Evolutionary conservation across 169 alveolate species (phyloP).

Genomic region (Eimeria sp.): DNA sequence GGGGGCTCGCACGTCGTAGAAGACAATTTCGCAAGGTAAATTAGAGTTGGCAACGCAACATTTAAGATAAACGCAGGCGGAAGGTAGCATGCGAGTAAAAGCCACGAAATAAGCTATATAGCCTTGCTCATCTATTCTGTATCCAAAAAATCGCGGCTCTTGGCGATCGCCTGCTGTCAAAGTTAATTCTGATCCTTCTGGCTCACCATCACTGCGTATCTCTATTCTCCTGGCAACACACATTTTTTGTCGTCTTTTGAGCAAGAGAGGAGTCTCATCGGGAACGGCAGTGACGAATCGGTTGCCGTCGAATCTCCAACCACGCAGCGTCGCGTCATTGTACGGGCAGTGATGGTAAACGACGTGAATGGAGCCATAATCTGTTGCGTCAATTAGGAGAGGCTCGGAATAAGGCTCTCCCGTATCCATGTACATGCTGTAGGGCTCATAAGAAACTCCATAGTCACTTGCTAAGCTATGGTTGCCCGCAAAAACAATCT

Average conservation of each 20-base stretch:
- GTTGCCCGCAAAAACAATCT: constrained; percentile 57
- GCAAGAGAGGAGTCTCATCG: constrained; percentile 19
- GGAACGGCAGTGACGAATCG: constrained; percentile 20
- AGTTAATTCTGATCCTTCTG: constrained; percentile 50
- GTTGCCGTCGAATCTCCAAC: constrained; percentile 60
- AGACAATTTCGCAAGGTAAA: constrained; percentile 66
- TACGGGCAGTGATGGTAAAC: constrained; percentile 68
- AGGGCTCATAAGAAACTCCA: constrained; percentile 62
- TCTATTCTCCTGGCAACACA: constrained; percentile 65
- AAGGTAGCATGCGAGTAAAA: constrained; percentile 66
- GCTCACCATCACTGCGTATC: constrained; percentile 61
- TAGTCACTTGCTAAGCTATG: constrained; percentile 67
- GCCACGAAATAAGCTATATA: constrained; percentile 59
- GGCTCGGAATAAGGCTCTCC: constrained; percentile 70
- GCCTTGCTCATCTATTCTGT: constrained; percentile 54
- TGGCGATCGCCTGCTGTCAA: constrained; percentile 57
- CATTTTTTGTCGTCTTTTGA: constrained; percentile 39
- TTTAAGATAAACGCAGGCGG: constrained; percentile 5
- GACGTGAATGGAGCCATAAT: constrained; percentile 36
- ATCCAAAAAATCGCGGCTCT: constrained; percentile 64
- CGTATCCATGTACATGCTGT: constrained; percentile 61
- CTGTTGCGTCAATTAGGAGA: constrained; percentile 25
- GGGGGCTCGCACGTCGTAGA: constrained; percentile 46
- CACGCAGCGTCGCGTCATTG: constrained; percentile 49
- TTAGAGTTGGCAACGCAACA: constrained; percentile 61